phyloP scores from a whole-genome alignment of 192 early-diverging fungal species.

The Coemansia sp. region DNA sequence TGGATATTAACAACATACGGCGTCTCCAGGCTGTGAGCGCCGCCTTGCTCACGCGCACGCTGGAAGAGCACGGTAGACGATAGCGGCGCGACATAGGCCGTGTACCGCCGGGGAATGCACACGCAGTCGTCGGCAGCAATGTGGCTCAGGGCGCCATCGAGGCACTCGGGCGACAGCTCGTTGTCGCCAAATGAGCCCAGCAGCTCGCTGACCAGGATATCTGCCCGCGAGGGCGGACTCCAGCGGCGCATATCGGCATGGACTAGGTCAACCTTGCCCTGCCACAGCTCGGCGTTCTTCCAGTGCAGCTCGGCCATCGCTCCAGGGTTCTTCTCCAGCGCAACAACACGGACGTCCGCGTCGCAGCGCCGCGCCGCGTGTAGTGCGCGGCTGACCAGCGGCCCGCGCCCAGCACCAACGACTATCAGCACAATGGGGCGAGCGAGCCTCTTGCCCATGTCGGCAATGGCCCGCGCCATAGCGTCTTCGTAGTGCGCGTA shows the following conservation, averaged over 20 bases:
- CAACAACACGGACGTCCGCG: constrained; percentile 64
- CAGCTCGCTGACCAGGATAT: constrained; percentile 94
- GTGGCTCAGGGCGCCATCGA: constrained; percentile 76
- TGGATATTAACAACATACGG: constrained; percentile 98
- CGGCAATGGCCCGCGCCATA: constrained; percentile 54
- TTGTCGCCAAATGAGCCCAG: constrained; percentile 99
- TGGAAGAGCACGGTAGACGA: constrained; percentile 78
- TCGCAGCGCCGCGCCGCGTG: constrained; percentile 61
- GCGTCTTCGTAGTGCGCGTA: constrained; percentile 86
- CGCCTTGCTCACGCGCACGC: constrained; percentile 65
- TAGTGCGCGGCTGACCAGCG: constrained; percentile 85
- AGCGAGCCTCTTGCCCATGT: constrained; percentile 10
- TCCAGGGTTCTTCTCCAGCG: constrained; percentile 96
- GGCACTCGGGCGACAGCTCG: constrained; percentile 97
- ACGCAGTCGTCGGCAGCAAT: constrained; percentile 69
- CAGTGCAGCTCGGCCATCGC: constrained; percentile 79
- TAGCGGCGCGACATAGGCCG: constrained; percentile 78
- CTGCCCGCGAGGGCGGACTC: constrained; percentile 65
- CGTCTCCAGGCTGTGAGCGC: constrained; percentile 70
- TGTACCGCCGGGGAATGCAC: constrained; percentile 85
- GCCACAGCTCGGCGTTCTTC: constrained; percentile 71
- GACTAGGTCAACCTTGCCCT: constrained; percentile 71
- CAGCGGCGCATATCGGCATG: constrained; percentile 89
- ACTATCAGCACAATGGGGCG: constrained; percentile 69
- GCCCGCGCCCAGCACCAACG: constrained; percentile 93